phyloP scores from a whole-genome alignment of 1,284 basidiomycete species.

The Phaffia rhodozyma region DNA sequence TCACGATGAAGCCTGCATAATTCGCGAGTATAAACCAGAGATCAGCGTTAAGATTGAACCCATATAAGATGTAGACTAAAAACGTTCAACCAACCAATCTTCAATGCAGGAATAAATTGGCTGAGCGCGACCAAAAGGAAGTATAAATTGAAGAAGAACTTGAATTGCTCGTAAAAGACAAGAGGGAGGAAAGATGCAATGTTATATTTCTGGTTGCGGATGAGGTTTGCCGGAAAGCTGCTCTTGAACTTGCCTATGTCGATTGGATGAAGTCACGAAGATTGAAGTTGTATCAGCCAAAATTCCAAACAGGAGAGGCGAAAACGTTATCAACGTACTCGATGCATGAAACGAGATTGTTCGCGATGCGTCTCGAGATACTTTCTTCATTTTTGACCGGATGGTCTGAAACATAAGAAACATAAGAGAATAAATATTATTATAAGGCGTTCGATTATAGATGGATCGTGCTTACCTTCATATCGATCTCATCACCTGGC shows the following conservation, averaged over 20 bases:
- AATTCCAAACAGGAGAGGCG: neutral
- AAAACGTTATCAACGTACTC: conserved; percentile 39
- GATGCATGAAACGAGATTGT: conserved; percentile 62
- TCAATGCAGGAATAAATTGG: conserved; percentile 90
- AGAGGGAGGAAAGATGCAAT: conserved; percentile 85
- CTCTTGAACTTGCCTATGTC: conserved; percentile 52
- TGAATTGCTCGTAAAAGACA: conserved; percentile 99
- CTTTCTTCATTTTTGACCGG: neutral
- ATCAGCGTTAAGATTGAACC: conserved; percentile 10
- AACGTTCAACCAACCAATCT: conserved; percentile 56
- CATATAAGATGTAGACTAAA: neutral
- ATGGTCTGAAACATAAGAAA: neutral
- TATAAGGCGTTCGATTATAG: neutral
- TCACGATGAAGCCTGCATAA: conserved; percentile 72
- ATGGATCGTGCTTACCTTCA: neutral
- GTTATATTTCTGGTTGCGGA: conserved; percentile 98
- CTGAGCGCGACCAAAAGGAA: conserved; percentile 93
- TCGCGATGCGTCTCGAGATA: conserved; percentile 50
- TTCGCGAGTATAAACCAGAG: neutral
- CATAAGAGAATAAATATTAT: neutral
- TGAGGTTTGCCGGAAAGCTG: conserved; percentile 67
- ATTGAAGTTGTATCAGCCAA: conserved; percentile 7
- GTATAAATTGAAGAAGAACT: conserved; percentile 99
- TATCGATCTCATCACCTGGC: neutral
- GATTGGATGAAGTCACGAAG: neutral